These are phyloP conservation scores for Microcyclosporella mali DNA, from an alignment of 2,329 filamentous ascomycete species.

Conservation along the genomic window DNA sequence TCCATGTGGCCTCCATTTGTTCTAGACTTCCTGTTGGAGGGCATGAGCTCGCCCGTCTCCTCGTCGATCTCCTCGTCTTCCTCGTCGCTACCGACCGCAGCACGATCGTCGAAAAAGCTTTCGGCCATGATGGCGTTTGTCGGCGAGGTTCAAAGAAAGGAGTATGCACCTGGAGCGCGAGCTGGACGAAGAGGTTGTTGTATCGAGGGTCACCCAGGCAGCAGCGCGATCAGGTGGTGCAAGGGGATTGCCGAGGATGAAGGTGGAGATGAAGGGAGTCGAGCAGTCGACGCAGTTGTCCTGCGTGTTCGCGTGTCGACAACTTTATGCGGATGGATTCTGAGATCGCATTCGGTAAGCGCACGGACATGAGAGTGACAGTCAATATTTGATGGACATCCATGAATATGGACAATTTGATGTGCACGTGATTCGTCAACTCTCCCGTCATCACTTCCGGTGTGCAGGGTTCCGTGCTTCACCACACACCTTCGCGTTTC, in stretches of 20 bases:
- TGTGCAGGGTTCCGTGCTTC: too few species aligned
- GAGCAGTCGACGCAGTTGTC: conserved; percentile 1
- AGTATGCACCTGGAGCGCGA: conserved; percentile 2
- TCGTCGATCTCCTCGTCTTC: conserved; percentile 79
- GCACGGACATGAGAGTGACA: too few species aligned
- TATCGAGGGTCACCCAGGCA: neutral
- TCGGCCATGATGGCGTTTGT: conserved; percentile 17
- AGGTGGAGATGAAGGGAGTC: neutral
- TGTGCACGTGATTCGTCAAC: too few species aligned
- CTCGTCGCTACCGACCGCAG: conserved; percentile 78
- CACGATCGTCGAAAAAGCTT: conserved; percentile 74
- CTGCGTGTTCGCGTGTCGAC: too few species aligned
- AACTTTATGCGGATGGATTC: too few species aligned
- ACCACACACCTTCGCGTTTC: too few species aligned
- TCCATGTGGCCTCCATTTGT: conserved; percentile 48
- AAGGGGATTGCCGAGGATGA: neutral
- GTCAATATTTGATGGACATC: too few species aligned
- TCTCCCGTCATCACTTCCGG: too few species aligned
- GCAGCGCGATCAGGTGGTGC: neutral
- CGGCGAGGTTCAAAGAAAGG: conserved; percentile 1
- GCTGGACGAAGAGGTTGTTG: neutral
- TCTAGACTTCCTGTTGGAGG: conserved; percentile 29
- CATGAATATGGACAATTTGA: too few species aligned
- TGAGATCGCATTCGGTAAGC: too few species aligned
- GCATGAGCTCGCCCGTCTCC: conserved; percentile 57